Evolutionary conservation across 2,329 filamentous ascomycete genomes (phyloP).

Genomic region (Penicillium brasilianum): DNA sequence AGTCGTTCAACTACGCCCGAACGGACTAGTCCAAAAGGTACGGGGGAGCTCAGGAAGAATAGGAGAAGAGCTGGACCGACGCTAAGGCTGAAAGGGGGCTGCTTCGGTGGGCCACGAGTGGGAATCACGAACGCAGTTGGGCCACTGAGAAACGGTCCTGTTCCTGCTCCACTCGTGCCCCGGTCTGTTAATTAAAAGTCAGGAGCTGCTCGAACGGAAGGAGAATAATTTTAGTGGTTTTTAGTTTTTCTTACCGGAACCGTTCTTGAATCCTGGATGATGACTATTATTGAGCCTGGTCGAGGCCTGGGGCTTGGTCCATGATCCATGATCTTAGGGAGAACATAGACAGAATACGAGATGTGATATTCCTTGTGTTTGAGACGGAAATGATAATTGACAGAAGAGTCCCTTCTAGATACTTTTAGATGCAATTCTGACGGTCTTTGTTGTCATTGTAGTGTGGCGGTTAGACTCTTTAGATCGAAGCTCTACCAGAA

Average conservation of each 20-base stretch:
- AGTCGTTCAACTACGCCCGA: not conserved
- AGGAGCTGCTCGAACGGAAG: conserved; percentile 1
- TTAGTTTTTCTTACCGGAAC: not conserved
- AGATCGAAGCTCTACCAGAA: not conserved
- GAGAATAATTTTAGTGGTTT: not conserved
- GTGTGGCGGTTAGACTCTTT: not conserved
- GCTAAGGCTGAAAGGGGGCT: conserved; percentile 25
- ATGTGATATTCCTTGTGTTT: not conserved
- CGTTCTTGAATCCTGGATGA: not conserved
- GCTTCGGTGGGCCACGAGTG: conserved; percentile 9
- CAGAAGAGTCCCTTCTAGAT: not conserved
- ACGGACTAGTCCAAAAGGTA: not conserved
- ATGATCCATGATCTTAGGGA: not conserved
- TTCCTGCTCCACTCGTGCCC: conserved; percentile 18
- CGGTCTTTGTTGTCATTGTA: not conserved
- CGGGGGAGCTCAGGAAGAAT: conserved; percentile 7
- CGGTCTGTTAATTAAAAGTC: conserved; percentile 23
- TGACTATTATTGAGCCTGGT: not conserved
- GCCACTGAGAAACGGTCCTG: not conserved
- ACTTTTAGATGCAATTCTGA: not conserved
- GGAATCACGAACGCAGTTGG: conserved; percentile 12
- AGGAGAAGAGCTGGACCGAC: conserved; percentile 18
- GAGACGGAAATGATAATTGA: too few relatives aligned
- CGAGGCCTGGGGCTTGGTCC: not conserved
- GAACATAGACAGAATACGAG: not conserved